These are phyloP conservation scores for Sistotremastrum suecicum DNA, from an alignment of 768 basidiomycete genomes.

Conservation along the genomic window DNA sequence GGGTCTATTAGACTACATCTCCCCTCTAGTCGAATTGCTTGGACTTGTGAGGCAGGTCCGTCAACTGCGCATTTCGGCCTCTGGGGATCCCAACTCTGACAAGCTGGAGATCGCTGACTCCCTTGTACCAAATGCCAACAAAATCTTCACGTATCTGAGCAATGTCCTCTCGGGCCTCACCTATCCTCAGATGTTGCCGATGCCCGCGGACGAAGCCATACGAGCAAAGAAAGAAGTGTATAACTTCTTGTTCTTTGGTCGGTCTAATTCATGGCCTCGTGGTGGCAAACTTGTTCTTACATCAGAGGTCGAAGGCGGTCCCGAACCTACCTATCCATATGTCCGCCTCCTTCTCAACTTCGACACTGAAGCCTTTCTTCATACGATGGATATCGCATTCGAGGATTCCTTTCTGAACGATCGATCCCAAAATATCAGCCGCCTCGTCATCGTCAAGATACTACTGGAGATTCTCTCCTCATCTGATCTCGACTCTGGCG, in stretches of 20 bases:
- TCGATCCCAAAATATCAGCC: slow-evolving; percentile 45
- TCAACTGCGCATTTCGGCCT: slow-evolving; percentile 22
- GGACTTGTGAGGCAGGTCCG: slow-evolving; percentile 59
- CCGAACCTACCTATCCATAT: slow-evolving; percentile 84
- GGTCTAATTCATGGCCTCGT: slow-evolving; percentile 63
- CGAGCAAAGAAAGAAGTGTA: slow-evolving; percentile 67
- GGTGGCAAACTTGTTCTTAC: slow-evolving; percentile 66
- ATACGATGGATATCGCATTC: slow-evolving; percentile 87
- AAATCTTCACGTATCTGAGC: slow-evolving; percentile 80
- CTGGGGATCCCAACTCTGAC: slow-evolving; percentile 14
- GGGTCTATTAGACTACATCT: slow-evolving; percentile 76
- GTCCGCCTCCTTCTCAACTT: slow-evolving; percentile 70
- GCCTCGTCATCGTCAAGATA: slow-evolving; percentile 72
- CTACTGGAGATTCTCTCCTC: slow-evolving; percentile 60
- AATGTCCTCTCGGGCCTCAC: slow-evolving; percentile 67
- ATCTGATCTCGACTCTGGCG: slow-evolving; percentile 38
- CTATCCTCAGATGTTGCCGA: slow-evolving; percentile 71
- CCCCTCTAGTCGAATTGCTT: slow-evolving; percentile 78
- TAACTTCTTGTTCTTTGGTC: slow-evolving; percentile 71
- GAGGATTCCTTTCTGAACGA: slow-evolving; percentile 89
- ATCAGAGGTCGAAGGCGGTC: slow-evolving; percentile 54
- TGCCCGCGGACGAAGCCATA: slow-evolving; percentile 49
- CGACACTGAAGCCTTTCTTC: slow-evolving; percentile 88
- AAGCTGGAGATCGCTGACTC: slow-evolving; percentile 35
- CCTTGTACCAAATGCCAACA: slow-evolving; percentile 66